Evolutionary conservation across 1,284 basidiomycete genomes (phyloP).

Genomic region (Psilocybe mexicana): DNA sequence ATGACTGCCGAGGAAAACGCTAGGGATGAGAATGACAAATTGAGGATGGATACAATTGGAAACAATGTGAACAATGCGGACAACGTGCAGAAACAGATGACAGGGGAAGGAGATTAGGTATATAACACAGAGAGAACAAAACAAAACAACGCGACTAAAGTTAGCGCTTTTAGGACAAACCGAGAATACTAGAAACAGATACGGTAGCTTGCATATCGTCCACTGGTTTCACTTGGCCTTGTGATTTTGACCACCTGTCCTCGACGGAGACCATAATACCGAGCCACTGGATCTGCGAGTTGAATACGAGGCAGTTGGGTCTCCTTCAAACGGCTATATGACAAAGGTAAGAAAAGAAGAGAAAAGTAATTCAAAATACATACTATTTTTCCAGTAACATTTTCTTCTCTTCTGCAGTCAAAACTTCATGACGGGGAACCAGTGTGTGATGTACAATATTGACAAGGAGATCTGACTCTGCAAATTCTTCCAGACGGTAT

Average conservation of each 20-base stretch:
- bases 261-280: slow-evolving; percentile 94
- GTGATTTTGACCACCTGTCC: slow-evolving; percentile 99
- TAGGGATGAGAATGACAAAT: slow-evolving; percentile 14
- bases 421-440: slow-evolving; percentile 92
- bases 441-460: slow-evolving; percentile 97
- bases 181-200: slow-evolving; percentile 68
- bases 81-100: slow-evolving; percentile 14
- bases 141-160: slow-evolving; percentile 4
- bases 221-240: slow-evolving; percentile 94
- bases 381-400: slow-evolving; percentile 91
- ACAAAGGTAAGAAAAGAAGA: slow-evolving; percentile 16
- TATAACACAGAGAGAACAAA: slow-evolving; percentile 4
- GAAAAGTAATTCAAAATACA: slow-evolving; percentile 36
- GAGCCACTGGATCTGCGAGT: slow-evolving; percentile 92
- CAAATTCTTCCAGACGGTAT: slow-evolving; percentile 94
- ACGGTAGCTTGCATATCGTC: slow-evolving; percentile 91
- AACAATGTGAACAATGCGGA: slow-evolving; percentile 19
- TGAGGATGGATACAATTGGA: slow-evolving; percentile 22
- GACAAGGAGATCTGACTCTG: slow-evolving; percentile 94
- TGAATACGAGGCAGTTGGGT: slow-evolving; percentile 98
- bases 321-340: slow-evolving; percentile 88
- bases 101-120: slow-evolving; percentile 8
- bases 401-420: slow-evolving; percentile 86
- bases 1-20: slow-evolving; percentile 22
- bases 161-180: slow-evolving; percentile 5